Evolutionary conservation across 495 filamentous ascomycete genomes (phyloP), one percentile per base, ranked within the genome.

Genomic region (Cenococcum geophilum): DNA sequence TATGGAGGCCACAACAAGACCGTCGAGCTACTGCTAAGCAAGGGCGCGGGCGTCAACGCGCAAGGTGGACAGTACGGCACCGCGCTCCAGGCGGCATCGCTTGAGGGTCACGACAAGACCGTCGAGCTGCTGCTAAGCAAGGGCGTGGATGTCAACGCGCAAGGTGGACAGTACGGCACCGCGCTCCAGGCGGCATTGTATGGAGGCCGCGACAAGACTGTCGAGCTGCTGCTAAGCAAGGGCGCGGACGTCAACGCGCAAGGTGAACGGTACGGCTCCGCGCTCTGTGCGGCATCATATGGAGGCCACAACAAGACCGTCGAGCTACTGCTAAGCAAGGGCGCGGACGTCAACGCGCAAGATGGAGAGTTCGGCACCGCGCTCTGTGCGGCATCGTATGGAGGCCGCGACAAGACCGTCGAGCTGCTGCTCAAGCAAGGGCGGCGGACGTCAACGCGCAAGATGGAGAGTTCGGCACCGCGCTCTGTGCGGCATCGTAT

Each of bases 101-200:
- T n/a, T n/a, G n/a, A n/a, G n/a, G n/a, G n/a, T n/a, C n/a, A n/a
- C n/a, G n/a, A n/a, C n/a, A n/a, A n/a, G n/a, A n/a, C n/a, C n/a
- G n/a, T n/a, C n/a, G n/a, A n/a, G n/a, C n/a, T n/a, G n/a, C n/a
- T n/a, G n/a, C n/a, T n/a, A n/a, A n/a, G n/a, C n/a, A n/a, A n/a
- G n/a, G n/a, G 22, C 36, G 62, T 57, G n/a, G 36, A 40, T 14
- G 36, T 40, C 36, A 40, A 40, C 36, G 36, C 36, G 6, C 36
- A 40, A 40, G 36, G 14, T 14, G 36, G 14, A 40, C 8, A 40
- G 14, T 40, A 40, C 36, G 36, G 36, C 36, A 40, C 6, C 36
- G 36, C 36, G 36, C 36, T 40, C 36, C 36, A 40, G 36, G 36
- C 36, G 36, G 36, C 36, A 8, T 40, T 14, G 14, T 40, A 40